Conservation (phyloP, 371 early-diverging fungal genomes). For the Lichtheimia corymbifera region DNA sequence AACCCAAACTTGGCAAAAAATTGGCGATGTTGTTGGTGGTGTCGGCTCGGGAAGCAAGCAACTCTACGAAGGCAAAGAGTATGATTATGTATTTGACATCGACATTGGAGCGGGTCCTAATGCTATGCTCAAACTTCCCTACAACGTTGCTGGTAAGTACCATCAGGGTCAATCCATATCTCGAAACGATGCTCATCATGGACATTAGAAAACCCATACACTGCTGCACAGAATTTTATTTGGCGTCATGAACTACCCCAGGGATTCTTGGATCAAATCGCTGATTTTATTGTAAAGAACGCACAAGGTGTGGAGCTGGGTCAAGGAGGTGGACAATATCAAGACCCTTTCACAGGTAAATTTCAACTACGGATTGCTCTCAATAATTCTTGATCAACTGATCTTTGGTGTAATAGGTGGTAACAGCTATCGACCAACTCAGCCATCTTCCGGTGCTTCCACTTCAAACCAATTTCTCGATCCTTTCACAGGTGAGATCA, state of each 20-base stretch:
- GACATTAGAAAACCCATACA: conserved; percentile 84
- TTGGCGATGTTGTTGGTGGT: conserved; percentile 95
- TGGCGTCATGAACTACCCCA: conserved; percentile 76
- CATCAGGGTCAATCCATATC: neutral
- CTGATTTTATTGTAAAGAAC: conserved; percentile 91
- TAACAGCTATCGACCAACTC: conserved; percentile 49
- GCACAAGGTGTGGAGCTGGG: conserved; percentile 65
- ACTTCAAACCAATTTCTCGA: conserved; percentile 23
- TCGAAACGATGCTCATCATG: neutral
- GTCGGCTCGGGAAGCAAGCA: conserved; percentile 77
- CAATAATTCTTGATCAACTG: neutral
- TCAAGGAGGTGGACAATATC: conserved; percentile 28
- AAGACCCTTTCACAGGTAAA: conserved; percentile 74
- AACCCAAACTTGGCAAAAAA: conserved; percentile 79
- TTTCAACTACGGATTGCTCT: no score
- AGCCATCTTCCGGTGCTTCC: conserved; percentile 1
- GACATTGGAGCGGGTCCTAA: conserved; percentile 83
- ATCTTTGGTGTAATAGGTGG: conserved; percentile 33
- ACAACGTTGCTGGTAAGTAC: conserved; percentile 74
- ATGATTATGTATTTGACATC: conserved; percentile 98
- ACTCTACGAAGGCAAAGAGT: conserved; percentile 84
- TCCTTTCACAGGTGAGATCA: conserved; percentile 52
- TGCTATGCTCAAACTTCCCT: conserved; percentile 89
- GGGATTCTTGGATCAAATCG: conserved; percentile 89
- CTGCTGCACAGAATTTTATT: conserved; percentile 92